These are phyloP conservation scores for Carex myosuroides DNA, from an alignment of 176 grass and related monocot genomes.

Conservation along the genomic window DNA sequence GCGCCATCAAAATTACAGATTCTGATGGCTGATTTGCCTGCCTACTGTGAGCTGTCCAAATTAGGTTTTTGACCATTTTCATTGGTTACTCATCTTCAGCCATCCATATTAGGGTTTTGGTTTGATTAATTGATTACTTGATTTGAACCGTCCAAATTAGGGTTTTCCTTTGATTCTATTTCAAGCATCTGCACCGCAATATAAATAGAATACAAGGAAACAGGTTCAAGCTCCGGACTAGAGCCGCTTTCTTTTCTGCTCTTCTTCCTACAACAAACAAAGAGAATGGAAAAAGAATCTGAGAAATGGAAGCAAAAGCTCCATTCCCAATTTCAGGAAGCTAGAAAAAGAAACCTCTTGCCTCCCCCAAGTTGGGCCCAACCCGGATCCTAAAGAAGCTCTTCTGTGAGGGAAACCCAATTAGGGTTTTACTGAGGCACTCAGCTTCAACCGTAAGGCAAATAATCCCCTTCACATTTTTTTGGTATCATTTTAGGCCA, in stretches of 20 bases:
- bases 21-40: not conserved
- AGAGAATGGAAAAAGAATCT: not conserved
- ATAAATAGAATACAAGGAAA: not conserved
- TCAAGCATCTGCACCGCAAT: not conserved
- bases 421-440: slow-evolving; percentile 1
- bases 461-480: not conserved
- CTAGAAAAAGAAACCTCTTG: not conserved
- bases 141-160: slow-evolving; percentile 7
- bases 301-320: not conserved
- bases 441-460: not conserved
- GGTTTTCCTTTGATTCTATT: not conserved
- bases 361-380: not conserved
- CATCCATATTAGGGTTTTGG: not conserved
- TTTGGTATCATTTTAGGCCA: not conserved
- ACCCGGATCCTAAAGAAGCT: not conserved
- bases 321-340: not conserved
- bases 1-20: not conserved
- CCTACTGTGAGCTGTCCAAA: not conserved
- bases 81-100: not conserved
- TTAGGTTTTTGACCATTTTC: not conserved
- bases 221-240: not conserved
- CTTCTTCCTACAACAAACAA: not conserved
- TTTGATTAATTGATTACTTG: not conserved
- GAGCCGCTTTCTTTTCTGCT: not conserved
- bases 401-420: not conserved